Base-by-base conservation (phyloP, 129 eudicot genomes). In the Pulicaria dysenterica region DNA sequence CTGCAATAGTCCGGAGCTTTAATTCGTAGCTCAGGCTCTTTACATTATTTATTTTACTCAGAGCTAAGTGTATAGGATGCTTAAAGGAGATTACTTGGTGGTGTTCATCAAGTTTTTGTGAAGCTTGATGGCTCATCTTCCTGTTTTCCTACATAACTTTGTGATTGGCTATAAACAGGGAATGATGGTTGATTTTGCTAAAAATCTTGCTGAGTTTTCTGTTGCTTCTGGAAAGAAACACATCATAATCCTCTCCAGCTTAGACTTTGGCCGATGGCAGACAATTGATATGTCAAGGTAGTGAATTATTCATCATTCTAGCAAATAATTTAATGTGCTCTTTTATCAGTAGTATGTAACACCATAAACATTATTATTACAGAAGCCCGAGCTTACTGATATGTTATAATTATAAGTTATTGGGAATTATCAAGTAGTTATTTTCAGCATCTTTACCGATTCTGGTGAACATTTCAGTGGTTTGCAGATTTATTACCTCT, bases 261-360 rank as follows among this genome's bases (percentile, higher is more conserved):
- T 95, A 80, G 99, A 95, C 80, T 95, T 95, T 80, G 96, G 96
- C 74, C 82, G 89, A 64, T 95, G 99, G 97, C 90, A 81, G 65
- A 84, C 83, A 64, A 78, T 95, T 72, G 97, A 95, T 54, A 86
- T 88, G 95, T 91, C 99, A 81, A 90, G 96, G 99, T 91, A 85
- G 64, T 65, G 34, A 51, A 46, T 14, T 24, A 40, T 31, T 55
- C 4, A 54, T 14, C 48, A 4, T 69, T 77, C 8, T 40, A 39
- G 24, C 45, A 31, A 4, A 38, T 19, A 58, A 48, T 58, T 5
- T 42, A 51, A 24, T 42, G 53, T 63, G 12, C 36, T 51, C 46
- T 64, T 53, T 8, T 53, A 9, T 53, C 44, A 69, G 64, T 54
- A 16, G 24, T 7, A 5, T 64, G 45, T 42, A 74, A 38, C 38